Conservation (phyloP, 257 asterid species). For the Scutellaria galericulata region DNA sequence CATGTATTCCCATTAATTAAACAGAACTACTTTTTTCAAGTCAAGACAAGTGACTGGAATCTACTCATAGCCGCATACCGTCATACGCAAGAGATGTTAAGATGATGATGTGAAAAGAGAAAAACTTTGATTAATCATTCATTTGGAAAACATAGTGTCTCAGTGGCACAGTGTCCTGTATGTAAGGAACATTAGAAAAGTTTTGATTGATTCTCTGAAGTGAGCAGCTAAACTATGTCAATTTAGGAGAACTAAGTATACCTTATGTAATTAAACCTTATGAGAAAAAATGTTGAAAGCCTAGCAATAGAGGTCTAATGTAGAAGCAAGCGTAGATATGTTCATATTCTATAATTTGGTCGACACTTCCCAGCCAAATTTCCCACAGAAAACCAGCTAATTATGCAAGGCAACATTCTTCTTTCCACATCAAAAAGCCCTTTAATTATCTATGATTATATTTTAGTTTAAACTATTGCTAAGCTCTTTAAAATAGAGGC, state of each 20-base stretch:
- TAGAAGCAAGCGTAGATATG: neutral
- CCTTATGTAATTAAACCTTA: neutral
- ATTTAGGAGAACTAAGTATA: neutral
- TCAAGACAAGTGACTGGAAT: neutral
- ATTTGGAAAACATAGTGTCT: neutral
- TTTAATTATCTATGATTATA: neutral
- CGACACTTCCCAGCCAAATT: neutral
- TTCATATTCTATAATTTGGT: neutral
- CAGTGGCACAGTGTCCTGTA: conserved; percentile 1
- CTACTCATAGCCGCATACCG: neutral
- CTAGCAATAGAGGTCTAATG: neutral
- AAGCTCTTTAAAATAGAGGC: neutral
- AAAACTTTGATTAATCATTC: neutral
- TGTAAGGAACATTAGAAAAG: neutral
- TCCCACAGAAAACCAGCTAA: neutral
- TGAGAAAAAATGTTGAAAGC: neutral
- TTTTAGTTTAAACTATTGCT: neutral
- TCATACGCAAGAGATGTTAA: neutral
- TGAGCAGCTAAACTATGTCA: neutral
- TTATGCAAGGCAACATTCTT: neutral
- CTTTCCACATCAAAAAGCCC: neutral
- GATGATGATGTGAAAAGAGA: neutral
- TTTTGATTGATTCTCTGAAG: neutral
- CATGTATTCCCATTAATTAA: neutral
- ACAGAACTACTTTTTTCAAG: neutral